A percentile compares a stretch with the other conserved stretches of the same genome.
Conservation (phyloP, 2,329 filamentous ascomycete genomes). For the Juglanconis oblonga region DNA sequence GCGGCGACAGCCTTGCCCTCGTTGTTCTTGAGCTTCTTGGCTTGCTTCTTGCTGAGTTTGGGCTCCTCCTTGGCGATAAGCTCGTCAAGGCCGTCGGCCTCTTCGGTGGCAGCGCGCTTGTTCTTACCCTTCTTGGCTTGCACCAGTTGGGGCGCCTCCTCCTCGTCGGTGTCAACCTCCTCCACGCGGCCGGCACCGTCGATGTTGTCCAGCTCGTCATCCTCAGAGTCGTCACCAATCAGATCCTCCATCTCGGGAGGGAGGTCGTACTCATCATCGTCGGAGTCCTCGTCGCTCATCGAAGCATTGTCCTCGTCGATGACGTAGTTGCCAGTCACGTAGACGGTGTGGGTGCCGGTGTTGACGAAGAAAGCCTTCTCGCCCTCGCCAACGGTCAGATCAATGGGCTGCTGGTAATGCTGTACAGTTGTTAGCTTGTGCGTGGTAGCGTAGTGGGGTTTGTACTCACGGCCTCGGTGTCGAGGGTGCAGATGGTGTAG, state of each 20-base stretch:
- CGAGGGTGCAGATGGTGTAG: conserved; percentile 92
- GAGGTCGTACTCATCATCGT: conserved; percentile 75
- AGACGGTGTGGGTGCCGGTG: conserved; percentile 83
- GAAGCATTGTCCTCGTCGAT: conserved; percentile 64
- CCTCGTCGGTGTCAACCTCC: conserved; percentile 78
- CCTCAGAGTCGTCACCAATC: conserved; percentile 65
- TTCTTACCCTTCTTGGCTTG: conserved; percentile 70
- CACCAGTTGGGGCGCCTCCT: conserved; percentile 65
- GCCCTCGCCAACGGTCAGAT: conserved; percentile 85
- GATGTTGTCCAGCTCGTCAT: conserved; percentile 76
- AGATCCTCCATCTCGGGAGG: conserved; percentile 78
- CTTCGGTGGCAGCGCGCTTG: conserved; percentile 36
- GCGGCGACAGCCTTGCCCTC: conserved; percentile 77
- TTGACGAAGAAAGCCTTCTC: conserved; percentile 93
- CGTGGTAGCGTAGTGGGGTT: conserved; percentile 2
- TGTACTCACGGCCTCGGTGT: conserved; percentile 76
- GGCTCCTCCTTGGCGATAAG: conserved; percentile 77
- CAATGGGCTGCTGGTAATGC: conserved; percentile 93
- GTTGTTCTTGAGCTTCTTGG: conserved; percentile 99
- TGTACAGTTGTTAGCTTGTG: conserved; percentile 38
- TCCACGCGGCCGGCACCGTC: conserved; percentile 72
- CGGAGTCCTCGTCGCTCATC: conserved; percentile 61
- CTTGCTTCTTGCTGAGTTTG: conserved; percentile 92
- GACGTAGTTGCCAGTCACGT: conserved; percentile 95
- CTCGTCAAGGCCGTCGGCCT: conserved; percentile 70